Conservation (phyloP, 768 basidiomycete species). For the Lactarius hatsudake region DNA sequence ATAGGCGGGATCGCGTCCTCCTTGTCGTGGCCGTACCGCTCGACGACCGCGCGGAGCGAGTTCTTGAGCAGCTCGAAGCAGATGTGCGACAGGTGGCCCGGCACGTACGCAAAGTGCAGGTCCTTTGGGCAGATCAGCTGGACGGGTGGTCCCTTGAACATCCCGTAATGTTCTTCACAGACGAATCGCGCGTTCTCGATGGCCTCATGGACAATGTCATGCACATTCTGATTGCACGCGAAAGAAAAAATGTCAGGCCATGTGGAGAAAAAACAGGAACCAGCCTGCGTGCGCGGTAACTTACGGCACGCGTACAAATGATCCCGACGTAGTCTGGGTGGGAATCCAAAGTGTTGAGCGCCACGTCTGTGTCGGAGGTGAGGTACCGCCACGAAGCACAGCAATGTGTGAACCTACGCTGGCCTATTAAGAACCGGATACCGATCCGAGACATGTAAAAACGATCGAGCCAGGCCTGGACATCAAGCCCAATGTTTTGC, state of each 20-base stretch:
- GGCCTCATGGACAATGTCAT: conserved; percentile 96
- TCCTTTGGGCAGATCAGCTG: conserved; percentile 90
- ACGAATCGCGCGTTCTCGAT: conserved; percentile 95
- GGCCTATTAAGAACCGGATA: conserved; percentile 95
- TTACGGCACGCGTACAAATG: conserved; percentile 87
- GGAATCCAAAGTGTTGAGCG: conserved; percentile 86
- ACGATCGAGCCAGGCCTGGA: conserved; percentile 94
- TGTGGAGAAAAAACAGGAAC: conserved; percentile 1
- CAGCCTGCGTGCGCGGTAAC: conserved; percentile 31
- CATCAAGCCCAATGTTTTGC: conserved; percentile 73
- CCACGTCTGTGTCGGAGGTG: conserved; percentile 62
- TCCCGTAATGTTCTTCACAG: conserved; percentile 91
- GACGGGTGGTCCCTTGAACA: conserved; percentile 95
- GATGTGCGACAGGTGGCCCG: conserved; percentile 95
- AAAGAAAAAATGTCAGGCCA: conserved; percentile 3
- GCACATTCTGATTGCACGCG: conserved; percentile 62
- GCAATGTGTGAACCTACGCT: conserved; percentile 51
- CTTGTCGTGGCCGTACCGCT: conserved; percentile 79
- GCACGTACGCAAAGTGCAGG: conserved; percentile 91
- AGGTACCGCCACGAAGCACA: not conserved
- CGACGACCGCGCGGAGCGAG: conserved; percentile 94
- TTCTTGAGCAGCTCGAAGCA: conserved; percentile 97
- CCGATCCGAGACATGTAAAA: conserved; percentile 97
- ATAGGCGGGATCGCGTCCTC: conserved; percentile 84
- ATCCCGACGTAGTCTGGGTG: conserved; percentile 95